Evolutionary conservation across 768 basidiomycete species (phyloP).

Genomic region (Agaricus subrufescens): DNA sequence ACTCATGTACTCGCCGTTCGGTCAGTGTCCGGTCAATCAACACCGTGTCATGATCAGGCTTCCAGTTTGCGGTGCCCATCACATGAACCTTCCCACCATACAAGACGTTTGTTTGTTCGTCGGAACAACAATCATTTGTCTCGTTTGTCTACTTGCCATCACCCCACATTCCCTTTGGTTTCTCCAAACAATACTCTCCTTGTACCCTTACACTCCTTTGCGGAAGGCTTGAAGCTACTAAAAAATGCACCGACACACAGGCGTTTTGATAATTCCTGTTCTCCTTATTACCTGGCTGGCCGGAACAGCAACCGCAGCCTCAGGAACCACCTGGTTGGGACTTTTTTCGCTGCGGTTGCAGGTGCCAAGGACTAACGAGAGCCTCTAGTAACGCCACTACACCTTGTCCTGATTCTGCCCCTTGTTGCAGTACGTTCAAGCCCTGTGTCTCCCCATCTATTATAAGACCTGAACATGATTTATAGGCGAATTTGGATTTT

Average conservation of each 20-base stretch:
- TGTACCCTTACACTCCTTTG: neutral
- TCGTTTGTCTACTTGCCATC: neutral
- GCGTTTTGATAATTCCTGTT: neutral
- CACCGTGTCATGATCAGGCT: too few species aligned
- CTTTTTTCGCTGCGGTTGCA: neutral
- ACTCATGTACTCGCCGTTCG: too few species aligned
- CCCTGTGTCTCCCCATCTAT: neutral
- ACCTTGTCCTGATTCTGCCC: conserved; percentile 38
- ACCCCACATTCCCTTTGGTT: neutral
- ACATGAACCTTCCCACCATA: conserved; percentile 8
- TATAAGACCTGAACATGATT: neutral
- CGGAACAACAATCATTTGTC: neutral
- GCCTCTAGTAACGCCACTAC: conserved; percentile 36
- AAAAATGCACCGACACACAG: neutral
- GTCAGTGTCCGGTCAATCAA: too few species aligned
- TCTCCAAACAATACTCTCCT: conserved; percentile 1
- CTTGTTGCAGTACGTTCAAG: conserved; percentile 46
- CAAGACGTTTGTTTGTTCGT: neutral
- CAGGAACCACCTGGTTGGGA: conserved; percentile 1
- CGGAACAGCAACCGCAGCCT: conserved; percentile 2
- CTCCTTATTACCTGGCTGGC: conserved; percentile 7
- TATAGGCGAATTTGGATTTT: conserved; percentile 51
- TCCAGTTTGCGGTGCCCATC: neutral
- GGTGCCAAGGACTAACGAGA: too few species aligned
- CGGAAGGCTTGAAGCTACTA: neutral